Evolutionary conservation across 2,329 filamentous ascomycete genomes (phyloP).

Genomic region (Alternaria sp.): DNA sequence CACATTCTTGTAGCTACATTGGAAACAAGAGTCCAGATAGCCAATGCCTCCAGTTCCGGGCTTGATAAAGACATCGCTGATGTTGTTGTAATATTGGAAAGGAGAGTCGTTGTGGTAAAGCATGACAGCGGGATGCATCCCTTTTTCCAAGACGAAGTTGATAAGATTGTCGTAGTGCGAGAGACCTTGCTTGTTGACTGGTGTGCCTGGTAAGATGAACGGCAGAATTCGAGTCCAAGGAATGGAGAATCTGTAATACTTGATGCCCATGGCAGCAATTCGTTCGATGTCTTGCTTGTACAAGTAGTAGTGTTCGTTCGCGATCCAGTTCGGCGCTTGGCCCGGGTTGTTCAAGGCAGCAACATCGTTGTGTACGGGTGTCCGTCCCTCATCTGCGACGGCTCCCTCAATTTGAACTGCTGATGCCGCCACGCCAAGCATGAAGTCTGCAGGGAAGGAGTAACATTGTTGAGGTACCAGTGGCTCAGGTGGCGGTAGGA

Average conservation of each 20-base stretch:
- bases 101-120: conserved; percentile 60
- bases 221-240: conserved; percentile 61
- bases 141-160: conserved; percentile 56
- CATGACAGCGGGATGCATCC: conserved; percentile 57
- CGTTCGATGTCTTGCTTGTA: conserved; percentile 64
- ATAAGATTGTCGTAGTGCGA: conserved; percentile 63
- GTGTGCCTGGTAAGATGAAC: conserved; percentile 58
- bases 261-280: conserved; percentile 59
- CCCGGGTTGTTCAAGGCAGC: conserved; percentile 14
- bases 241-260: conserved; percentile 61
- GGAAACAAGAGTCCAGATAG: conserved; percentile 46
- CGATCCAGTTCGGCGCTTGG: conserved; percentile 28
- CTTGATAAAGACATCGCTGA: conserved; percentile 28
- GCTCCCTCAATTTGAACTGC: conserved; percentile 40
- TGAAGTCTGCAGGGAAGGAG: conserved; percentile 57
- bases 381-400: conserved; percentile 39
- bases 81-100: conserved; percentile 50
- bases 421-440: conserved; percentile 38
- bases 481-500: conserved; percentile 61
- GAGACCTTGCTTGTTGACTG: conserved; percentile 59
- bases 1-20: conserved; percentile 47
- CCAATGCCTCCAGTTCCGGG: conserved; percentile 38
- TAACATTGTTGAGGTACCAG: conserved; percentile 58
- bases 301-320: conserved; percentile 61
- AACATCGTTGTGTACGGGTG: conserved; percentile 29